phyloP scores from a whole-genome alignment of 495 filamentous ascomycete genomes.

The Neurospora cerealis region DNA sequence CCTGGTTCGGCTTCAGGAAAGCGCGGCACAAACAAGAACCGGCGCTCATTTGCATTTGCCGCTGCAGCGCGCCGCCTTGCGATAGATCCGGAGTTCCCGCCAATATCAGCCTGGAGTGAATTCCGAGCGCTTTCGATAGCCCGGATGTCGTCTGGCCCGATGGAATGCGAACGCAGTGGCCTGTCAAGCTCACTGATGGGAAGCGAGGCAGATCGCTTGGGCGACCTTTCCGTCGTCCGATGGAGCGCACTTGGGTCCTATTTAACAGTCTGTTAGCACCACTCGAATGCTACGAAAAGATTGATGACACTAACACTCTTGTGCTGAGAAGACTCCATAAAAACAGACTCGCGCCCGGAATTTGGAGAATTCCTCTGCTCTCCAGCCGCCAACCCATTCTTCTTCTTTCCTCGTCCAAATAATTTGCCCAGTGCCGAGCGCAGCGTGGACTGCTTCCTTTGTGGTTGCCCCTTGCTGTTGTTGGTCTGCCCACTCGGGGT shows the following conservation, averaged over 20 bases:
- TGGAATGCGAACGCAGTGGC: slow-evolving; percentile 44
- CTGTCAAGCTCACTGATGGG: slow-evolving; percentile 44
- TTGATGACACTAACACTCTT: slow-evolving; percentile 32
- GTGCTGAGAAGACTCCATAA: slow-evolving; percentile 20
- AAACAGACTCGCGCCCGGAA: slow-evolving; percentile 12
- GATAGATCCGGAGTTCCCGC: neutral
- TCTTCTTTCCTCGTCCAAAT: slow-evolving; percentile 42
- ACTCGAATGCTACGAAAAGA: neutral
- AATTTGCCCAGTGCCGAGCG: slow-evolving; percentile 38
- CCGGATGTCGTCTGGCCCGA: slow-evolving; percentile 37
- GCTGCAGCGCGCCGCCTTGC: slow-evolving; percentile 20
- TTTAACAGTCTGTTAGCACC: slow-evolving; percentile 10
- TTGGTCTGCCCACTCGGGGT: slow-evolving; percentile 20
- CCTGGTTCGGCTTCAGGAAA: slow-evolving; percentile 25
- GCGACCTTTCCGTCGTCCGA: slow-evolving; percentile 18
- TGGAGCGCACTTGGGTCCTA: slow-evolving; percentile 36
- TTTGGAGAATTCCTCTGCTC: slow-evolving; percentile 6
- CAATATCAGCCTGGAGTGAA: slow-evolving; percentile 32
- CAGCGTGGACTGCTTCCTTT: slow-evolving; percentile 40
- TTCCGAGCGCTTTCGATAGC: slow-evolving; percentile 36
- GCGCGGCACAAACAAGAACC: slow-evolving; percentile 20
- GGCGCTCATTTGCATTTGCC: slow-evolving; percentile 28
- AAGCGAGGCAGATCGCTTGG: slow-evolving; percentile 40
- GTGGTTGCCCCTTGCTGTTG: slow-evolving; percentile 26
- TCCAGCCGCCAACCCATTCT: slow-evolving; percentile 14